Base-by-base conservation (phyloP, 1,139 yeast genomes). In the Blastobotrys malaysiensis region DNA sequence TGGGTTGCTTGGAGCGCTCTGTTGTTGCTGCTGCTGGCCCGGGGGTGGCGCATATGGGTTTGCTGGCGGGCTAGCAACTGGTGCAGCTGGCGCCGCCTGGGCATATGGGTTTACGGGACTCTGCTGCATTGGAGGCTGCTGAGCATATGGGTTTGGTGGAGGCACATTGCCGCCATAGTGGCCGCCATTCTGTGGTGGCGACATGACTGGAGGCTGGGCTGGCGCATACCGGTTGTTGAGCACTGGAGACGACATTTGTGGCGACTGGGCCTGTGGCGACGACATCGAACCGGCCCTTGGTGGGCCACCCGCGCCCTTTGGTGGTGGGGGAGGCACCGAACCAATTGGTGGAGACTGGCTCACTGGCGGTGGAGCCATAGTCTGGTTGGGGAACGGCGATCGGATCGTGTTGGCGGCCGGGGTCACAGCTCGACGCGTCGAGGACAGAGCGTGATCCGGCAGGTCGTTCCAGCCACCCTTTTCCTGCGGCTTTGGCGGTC, bases 391-490 rank as follows among this genome's bases (percentile, higher is more conserved):
- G 58, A 65, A 64, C 14, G 73, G 72, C 13, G 71, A 61, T 24
- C 64, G 57, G 52, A 75, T 71, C 9, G 68, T 63, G 43, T 69
- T 65, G 16, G 78, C 71, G 20, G 77, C 77, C 3, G 81, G 73
- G 1, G 83, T 75, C 5, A 51, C 45, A 18, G 82, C 77, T 53
- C 81, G 77, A 62, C 85, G 78, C 39, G 81, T 77, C 45, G 61
- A 55, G 46, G 58, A 52, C 48, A 66, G 50, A 31, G 73, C 62
- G 24, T 81, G 76, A n/a, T 84, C 78, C 50, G 97, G 97, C 61
- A 91, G 76, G 69, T 91, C 97, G 66, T 91, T 91, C 97, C 97
- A 91, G 2, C 97, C 97, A 50, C 87, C 93, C 48, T 84, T 84
- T 48, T 86, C 86, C 64, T n/a, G n/a, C n/a, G n/a, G n/a, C n/a